phyloP scores from a whole-genome alignment of 2,329 filamentous ascomycete genomes.

The Biscogniauxia mediterranea region DNA sequence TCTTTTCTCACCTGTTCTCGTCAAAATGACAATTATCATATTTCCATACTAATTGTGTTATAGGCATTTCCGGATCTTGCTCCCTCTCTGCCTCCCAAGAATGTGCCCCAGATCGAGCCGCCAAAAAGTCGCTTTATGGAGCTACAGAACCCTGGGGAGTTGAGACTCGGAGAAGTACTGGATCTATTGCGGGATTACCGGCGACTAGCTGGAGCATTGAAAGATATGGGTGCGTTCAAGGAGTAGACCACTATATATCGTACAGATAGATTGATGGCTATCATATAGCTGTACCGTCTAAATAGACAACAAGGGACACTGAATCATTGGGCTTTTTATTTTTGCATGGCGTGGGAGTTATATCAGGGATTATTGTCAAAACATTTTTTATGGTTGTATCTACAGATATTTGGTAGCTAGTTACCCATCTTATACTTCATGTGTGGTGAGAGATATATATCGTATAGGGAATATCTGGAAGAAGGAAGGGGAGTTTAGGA shows the following conservation, averaged over 20 bases:
- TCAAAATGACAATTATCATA: not conserved
- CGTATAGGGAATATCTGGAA: not conserved
- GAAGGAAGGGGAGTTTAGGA: too few relatives aligned
- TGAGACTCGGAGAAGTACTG: slow-evolving; percentile 71
- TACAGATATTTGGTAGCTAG: not conserved
- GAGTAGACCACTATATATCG: slow-evolving; percentile 23
- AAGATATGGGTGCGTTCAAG: slow-evolving; percentile 60
- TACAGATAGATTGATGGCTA: not conserved
- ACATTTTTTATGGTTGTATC: not conserved
- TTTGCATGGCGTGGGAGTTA: not conserved
- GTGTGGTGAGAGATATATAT: not conserved
- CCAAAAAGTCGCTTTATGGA: slow-evolving; percentile 74
- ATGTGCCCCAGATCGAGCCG: slow-evolving; percentile 56
- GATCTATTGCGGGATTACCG: slow-evolving; percentile 73
- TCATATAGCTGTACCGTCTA: not conserved
- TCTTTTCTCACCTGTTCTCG: not conserved
- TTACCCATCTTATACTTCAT: not conserved
- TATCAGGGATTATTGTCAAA: not conserved
- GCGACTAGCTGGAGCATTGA: slow-evolving; percentile 63
- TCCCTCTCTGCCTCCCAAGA: slow-evolving; percentile 52
- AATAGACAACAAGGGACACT: not conserved
- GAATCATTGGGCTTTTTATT: not conserved
- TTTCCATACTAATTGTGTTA: slow-evolving; percentile 6
- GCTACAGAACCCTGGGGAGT: slow-evolving; percentile 65
- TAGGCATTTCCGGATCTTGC: slow-evolving; percentile 63